Conservation (phyloP, 2,329 filamentous ascomycete genomes). For the Seiridium unicorne region DNA sequence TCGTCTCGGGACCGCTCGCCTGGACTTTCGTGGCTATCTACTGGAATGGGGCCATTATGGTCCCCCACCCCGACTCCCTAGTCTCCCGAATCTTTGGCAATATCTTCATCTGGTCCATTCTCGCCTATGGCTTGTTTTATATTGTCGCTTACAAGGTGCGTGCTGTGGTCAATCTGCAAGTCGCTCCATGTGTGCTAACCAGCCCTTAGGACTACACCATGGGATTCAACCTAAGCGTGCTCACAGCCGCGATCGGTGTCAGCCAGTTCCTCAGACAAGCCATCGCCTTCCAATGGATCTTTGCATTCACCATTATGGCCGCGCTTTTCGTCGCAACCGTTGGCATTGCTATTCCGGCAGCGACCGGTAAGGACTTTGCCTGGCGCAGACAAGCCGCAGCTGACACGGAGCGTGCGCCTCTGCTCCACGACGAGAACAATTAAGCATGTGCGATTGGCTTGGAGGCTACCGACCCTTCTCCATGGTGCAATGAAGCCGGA, state of each 20-base stretch:
- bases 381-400: slow-evolving; percentile 43
- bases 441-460: slow-evolving; percentile 12
- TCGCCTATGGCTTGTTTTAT: slow-evolving; percentile 76
- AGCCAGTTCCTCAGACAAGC: slow-evolving; percentile 72
- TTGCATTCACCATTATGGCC: slow-evolving; percentile 80
- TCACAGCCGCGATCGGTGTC: slow-evolving; percentile 73
- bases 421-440: slow-evolving; percentile 47
- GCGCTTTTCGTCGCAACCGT: slow-evolving; percentile 70
- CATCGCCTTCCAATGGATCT: slow-evolving; percentile 88
- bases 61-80: slow-evolving; percentile 64
- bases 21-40: slow-evolving; percentile 87
- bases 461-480: background rate
- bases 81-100: slow-evolving; percentile 81
- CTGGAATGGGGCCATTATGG: slow-evolving; percentile 84
- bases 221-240: slow-evolving; percentile 73
- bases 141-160: slow-evolving; percentile 68
- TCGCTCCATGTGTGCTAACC: background rate
- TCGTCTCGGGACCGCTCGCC: slow-evolving; percentile 74
- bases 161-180: slow-evolving; percentile 7
- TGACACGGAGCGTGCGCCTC: slow-evolving; percentile 60
- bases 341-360: slow-evolving; percentile 61
- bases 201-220: slow-evolving; percentile 64
- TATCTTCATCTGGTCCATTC: slow-evolving; percentile 81
- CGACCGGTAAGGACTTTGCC: slow-evolving; percentile 56
- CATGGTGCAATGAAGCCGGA: no score